A percentile compares a stretch with the other conserved stretches of the same genome.
Evolutionary conservation across 2,329 filamentous ascomycete genomes (phyloP).

Genomic region (Beauveria scarabaeidicola): DNA sequence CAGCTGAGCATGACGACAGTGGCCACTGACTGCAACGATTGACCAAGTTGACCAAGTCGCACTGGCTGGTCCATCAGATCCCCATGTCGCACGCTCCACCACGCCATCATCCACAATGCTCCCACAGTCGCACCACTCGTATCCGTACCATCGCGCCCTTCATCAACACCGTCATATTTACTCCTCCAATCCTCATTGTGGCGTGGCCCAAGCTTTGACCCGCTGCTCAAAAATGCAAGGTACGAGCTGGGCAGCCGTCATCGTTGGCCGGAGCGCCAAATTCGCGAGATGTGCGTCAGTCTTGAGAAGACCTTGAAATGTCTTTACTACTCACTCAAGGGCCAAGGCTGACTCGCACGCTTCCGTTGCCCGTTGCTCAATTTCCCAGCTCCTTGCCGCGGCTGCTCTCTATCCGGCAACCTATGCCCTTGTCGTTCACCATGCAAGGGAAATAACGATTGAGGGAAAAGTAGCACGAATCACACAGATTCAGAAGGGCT

Average conservation of each 20-base stretch:
- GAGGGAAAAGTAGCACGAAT: too few species aligned
- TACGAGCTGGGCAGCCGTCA: neutral
- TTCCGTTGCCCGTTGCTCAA: neutral
- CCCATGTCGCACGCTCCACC: neutral
- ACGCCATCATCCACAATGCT: neutral
- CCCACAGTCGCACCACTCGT: neutral
- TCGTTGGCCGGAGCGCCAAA: neutral
- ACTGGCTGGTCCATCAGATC: neutral
- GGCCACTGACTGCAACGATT: neutral
- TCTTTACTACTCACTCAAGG: too few species aligned
- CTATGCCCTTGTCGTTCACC: neutral
- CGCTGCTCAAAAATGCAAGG: neutral
- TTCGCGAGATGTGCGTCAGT: neutral
- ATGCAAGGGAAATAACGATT: neutral
- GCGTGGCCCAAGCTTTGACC: neutral
- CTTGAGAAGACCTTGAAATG: neutral
- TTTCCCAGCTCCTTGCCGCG: neutral
- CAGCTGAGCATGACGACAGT: conserved; percentile 8
- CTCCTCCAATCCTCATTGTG: too few species aligned
- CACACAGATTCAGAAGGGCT: too few species aligned
- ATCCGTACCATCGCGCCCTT: neutral
- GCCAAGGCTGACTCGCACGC: neutral
- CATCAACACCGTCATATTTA: neutral
- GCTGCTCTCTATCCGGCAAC: neutral
- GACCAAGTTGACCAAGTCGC: too few species aligned